Evolutionary conservation across 495 filamentous ascomycete species (phyloP), one percentile per base, ranked within the genome.

Genomic region (Talaromyces ruber): DNA sequence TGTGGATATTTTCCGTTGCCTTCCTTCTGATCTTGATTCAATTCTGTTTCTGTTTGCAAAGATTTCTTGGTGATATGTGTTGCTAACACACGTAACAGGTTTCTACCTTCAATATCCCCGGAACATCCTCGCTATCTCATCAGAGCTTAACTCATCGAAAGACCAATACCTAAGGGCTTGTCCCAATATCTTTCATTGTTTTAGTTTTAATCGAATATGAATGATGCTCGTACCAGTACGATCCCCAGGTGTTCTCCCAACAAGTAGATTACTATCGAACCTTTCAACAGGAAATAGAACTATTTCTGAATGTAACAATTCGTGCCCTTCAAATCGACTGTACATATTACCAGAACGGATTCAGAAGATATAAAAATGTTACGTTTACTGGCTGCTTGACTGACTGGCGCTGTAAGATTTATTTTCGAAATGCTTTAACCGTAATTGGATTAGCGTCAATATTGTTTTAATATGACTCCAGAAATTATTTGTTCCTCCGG

Each of bases 1-100:
- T 96, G 92, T 93, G 84, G 92, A 96, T 76, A 88, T 90, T 88
- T 39, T 95, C 91, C 92, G 92, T 96, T 97, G 92, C 92, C 92
- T 96, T 97, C 92, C 92, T 96, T 95, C 92, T 97, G 92, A 80
- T 73, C 28, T 59, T 59, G 29, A 59, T 30, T 18, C 25, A 26
- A 39, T 43, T 57, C 26, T 32, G 6, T 18, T 21, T 14, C 30
- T 0, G 34, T 28, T 14, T 43, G 57, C 57, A 25, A 28, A 54
- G 32, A 55, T 14, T 26, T 2, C 52, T 55, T 39, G 1, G 8
- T 58, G 55, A 39, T 28, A 34, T 58, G 25, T 24, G 25, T 60
- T 29, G 57, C 57, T 59, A 32, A 59, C 18, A 25, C 30, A 26
- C 12, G 21, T 47, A 30, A 21, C 5, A 47, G 43, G 18, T 22